Evolutionary conservation across 495 filamentous ascomycete species (phyloP).

Genomic region (Jackrogersella minutella): DNA sequence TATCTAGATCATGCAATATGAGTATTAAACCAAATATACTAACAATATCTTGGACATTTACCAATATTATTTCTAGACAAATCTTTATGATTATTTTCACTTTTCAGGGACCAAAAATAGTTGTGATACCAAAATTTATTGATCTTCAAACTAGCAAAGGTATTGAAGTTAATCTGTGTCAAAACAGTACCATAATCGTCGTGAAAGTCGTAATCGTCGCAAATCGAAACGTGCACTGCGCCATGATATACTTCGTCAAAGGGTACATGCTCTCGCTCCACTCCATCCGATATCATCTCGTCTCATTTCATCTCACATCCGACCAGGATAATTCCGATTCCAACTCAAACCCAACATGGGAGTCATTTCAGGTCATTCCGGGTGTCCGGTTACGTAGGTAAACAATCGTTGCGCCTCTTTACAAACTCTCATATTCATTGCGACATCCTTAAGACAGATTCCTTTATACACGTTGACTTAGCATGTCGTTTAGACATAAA

Average conservation of each 20-base stretch:
- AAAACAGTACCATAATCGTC: constrained; percentile 15
- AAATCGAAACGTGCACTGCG: constrained; percentile 8
- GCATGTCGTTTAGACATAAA: constrained; percentile 32
- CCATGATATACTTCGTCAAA: neutral
- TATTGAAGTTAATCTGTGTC: neutral
- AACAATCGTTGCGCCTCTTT: neutral
- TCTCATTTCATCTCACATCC: neutral
- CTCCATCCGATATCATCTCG: neutral
- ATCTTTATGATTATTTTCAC: neutral
- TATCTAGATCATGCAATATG: too few relatives aligned
- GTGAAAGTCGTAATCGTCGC: constrained; percentile 27
- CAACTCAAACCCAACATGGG: neutral
- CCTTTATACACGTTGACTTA: neutral
- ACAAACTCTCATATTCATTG: neutral
- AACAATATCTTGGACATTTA: too few relatives aligned
- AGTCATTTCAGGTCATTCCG: neutral
- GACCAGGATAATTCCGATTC: neutral
- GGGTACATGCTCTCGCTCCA: neutral
- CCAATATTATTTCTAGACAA: too few relatives aligned
- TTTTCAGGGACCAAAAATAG: neutral
- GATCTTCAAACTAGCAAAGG: neutral
- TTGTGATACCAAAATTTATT: neutral
- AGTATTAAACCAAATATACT: too few relatives aligned
- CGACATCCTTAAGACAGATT: neutral
- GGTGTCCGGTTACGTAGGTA: neutral